Evolutionary conservation across 202 grass and related monocot species (phyloP).

Genomic region (Saccharum hybrid): DNA sequence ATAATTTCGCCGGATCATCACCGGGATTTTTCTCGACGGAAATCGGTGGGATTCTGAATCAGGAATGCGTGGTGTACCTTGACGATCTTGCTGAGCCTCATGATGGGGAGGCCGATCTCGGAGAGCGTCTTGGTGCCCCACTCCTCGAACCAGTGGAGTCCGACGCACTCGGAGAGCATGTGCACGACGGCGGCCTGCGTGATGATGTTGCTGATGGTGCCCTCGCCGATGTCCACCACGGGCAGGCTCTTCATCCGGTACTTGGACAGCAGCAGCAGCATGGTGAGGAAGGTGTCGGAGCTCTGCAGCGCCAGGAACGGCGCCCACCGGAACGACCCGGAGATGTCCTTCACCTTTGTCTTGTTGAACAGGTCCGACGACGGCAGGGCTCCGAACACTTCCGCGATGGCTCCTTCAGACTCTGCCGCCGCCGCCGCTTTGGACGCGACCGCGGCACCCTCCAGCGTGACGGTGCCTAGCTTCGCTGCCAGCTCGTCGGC

Average conservation of each 20-base stretch:
- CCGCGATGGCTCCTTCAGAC: slow-evolving; percentile 25
- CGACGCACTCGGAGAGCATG: slow-evolving; percentile 77
- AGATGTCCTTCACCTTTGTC: slow-evolving; percentile 74
- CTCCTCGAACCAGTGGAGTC: slow-evolving; percentile 76
- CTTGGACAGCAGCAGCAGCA: slow-evolving; percentile 81
- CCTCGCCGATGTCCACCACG: slow-evolving; percentile 73
- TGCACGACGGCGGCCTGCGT: slow-evolving; percentile 72
- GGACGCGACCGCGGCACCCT: neutral
- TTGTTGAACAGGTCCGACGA: slow-evolving; percentile 70
- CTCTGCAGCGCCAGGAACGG: slow-evolving; percentile 76
- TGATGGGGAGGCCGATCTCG: slow-evolving; percentile 66
- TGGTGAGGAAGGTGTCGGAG: slow-evolving; percentile 75
- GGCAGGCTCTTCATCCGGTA: slow-evolving; percentile 87
- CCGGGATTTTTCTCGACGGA: no score
- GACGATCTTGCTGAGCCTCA: slow-evolving; percentile 58
- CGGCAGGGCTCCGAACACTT: slow-evolving; percentile 56
- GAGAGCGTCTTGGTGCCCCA: slow-evolving; percentile 72
- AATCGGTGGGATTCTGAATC: neutral
- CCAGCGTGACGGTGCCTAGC: slow-evolving; percentile 59
- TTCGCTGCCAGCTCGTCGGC: slow-evolving; percentile 61
- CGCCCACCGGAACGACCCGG: slow-evolving; percentile 76
- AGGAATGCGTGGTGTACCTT: slow-evolving; percentile 32
- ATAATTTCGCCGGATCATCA: neutral
- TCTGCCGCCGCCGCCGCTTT: neutral
- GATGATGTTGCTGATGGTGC: slow-evolving; percentile 71